Evolutionary conservation across 371 early-diverging fungal genomes (phyloP).

Genomic region (Capniomyces stellatus): DNA sequence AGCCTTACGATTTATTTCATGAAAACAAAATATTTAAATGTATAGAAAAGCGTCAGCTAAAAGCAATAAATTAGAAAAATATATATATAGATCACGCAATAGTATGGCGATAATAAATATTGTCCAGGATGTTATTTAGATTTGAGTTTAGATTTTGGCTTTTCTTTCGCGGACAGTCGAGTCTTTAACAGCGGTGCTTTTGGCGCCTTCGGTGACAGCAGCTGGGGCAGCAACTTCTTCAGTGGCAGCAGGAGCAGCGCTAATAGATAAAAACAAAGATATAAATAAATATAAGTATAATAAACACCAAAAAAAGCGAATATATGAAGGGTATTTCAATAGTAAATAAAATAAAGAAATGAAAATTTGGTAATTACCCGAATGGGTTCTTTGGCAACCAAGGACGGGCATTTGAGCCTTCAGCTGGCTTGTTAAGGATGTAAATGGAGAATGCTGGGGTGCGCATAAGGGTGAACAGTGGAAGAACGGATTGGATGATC

Average conservation of each 20-base stretch:
- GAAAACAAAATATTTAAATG: no score
- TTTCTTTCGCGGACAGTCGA: neutral
- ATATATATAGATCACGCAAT: no score
- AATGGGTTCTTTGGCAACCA: slow-evolving; percentile 61
- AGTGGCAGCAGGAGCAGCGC: neutral
- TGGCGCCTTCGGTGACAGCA: neutral
- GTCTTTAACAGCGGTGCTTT: neutral
- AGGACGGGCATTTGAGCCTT: slow-evolving; percentile 64
- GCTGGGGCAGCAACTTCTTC: neutral
- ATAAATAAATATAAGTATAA: neutral
- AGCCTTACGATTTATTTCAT: no score
- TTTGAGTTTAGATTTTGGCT: neutral
- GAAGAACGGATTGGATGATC: slow-evolving; percentile 70
- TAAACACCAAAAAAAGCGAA: neutral
- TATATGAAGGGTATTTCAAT: no score
- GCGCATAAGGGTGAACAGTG: slow-evolving; percentile 49
- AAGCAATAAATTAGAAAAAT: no score
- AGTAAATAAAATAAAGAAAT: no score
- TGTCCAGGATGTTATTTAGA: no score
- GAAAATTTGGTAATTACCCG: no score
- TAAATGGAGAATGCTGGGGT: slow-evolving; percentile 62
- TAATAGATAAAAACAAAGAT: neutral
- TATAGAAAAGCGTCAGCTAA: no score
- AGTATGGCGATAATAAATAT: no score
- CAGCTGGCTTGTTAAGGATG: slow-evolving; percentile 59